Percentiles rank a stretch among this genome's conserved stretches.
Evolutionary conservation across 768 basidiomycete species (phyloP).

Genomic region (Rhodotorula sphaerocarpa): DNA sequence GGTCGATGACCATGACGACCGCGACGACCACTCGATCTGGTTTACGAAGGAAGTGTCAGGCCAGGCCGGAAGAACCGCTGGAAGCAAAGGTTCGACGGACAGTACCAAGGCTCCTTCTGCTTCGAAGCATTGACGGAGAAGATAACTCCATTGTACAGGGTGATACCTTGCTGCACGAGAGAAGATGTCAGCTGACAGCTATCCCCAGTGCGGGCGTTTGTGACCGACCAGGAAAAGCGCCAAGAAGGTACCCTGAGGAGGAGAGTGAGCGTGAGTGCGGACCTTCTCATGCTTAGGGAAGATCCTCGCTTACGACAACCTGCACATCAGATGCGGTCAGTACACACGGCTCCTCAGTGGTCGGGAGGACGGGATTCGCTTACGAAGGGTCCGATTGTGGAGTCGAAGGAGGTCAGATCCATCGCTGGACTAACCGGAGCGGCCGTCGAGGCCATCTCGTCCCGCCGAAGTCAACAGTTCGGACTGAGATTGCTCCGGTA

Average conservation of each 20-base stretch:
- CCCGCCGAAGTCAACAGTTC: too few species aligned
- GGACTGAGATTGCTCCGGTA: too few species aligned
- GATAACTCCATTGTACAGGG: conserved; percentile 10
- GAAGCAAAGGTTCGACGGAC: background rate
- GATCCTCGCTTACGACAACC: too few species aligned
- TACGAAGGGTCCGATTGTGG: background rate
- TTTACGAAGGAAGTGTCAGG: background rate
- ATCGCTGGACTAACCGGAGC: background rate
- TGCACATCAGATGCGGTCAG: too few species aligned
- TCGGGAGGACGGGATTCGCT: too few species aligned
- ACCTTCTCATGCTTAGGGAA: too few species aligned
- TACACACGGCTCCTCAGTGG: too few species aligned
- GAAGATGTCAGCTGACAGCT: background rate
- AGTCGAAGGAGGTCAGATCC: background rate
- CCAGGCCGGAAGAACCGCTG: too few species aligned
- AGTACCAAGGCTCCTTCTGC: conserved; percentile 7
- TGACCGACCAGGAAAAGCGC: conserved; percentile 13
- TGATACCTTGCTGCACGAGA: conserved; percentile 12
- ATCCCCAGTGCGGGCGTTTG: too few species aligned
- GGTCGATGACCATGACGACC: background rate
- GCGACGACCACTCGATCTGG: background rate
- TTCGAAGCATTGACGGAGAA: conserved; percentile 4
- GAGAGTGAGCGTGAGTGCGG: too few species aligned
- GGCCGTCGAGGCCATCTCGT: background rate
- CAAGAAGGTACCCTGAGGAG: conserved; percentile 17